Evolutionary conservation across 1,284 basidiomycete species (phyloP), one percentile per base, ranked within the genome.

Genomic region (Moniliella sp.): DNA sequence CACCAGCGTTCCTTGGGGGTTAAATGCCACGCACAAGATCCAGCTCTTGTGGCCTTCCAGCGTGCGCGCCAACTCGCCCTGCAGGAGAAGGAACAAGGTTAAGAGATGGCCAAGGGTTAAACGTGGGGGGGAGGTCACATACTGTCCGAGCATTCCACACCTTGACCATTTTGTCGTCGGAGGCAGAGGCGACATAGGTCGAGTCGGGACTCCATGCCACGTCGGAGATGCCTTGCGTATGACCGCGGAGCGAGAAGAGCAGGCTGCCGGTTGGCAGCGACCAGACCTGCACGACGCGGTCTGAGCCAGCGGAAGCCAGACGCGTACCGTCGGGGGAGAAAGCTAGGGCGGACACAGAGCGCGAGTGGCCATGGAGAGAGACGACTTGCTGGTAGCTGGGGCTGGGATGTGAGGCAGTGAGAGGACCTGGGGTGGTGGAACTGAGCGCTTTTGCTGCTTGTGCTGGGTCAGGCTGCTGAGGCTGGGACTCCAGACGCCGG

Each of bases 21-120:
- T 84, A 63, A 78, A 94, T 43, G 82, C 78, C 5, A 88, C 68
- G 42, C 82, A 84, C 43, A 93, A 81, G 0, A 94, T 81, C 43
- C 82, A 83, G 46, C 82, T 86, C 2, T 84, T 86, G 52, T 97
- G 88, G 0, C 79, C 80, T 25, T 67, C 64, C 4, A 91, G 45
- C 15, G 27, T 32, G 11, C 48, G 42, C 3, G 46, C 33, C 16
- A 43, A 32, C 2, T 8, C 8, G 1, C 36, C 37, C 33, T 43
- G 18, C 17, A 3, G 17, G 18, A 2, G 15, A 33, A 11, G 9
- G 18, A 23, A n/a, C 8, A 23, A 7, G 21, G 8, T 23, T n/a
- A 23, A n/a, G n/a, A 12, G 12, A 15, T 30, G 7, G 8, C n/a
- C 7, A 8, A 9, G 7, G 14, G 11, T 4, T 10, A 14, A 27